Percentiles rank a stretch among this genome's conserved stretches.
phyloP scores from a whole-genome alignment of 345 rosid species.

The Hypericum perforatum region DNA sequence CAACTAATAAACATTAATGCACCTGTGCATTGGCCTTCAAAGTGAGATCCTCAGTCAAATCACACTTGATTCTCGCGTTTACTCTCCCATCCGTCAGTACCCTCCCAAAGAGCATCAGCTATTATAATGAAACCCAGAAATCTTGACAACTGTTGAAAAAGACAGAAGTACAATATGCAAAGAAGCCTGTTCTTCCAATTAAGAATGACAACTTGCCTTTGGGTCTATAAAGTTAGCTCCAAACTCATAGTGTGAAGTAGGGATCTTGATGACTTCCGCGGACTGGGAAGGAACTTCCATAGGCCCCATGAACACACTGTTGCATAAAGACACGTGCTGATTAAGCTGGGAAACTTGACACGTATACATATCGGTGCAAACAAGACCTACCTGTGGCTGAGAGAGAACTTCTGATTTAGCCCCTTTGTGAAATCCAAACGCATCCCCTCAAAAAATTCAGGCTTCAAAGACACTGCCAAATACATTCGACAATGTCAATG shows the following conservation, averaged over 20 bases:
- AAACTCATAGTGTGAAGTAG: conserved; percentile 85
- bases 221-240: conserved; percentile 88
- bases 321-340: background rate
- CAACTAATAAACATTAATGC: background rate
- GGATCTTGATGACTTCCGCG: conserved; percentile 73
- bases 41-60: conserved; percentile 61
- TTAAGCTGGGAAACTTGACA: too few relatives aligned
- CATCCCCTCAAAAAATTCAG: conserved; percentile 87
- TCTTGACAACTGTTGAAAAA: too few relatives aligned
- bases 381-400: conserved; percentile 67
- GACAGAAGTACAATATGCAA: too few relatives aligned
- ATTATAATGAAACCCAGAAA: background rate
- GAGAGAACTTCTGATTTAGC: conserved; percentile 73
- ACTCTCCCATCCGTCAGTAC: conserved; percentile 83
- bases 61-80: conserved; percentile 81
- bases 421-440: conserved; percentile 92
- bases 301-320: conserved; percentile 88
- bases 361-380: too few relatives aligned
- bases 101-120: conserved; percentile 94
- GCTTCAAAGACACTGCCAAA: conserved; percentile 83
- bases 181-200: too few relatives aligned
- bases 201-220: conserved; percentile 27
- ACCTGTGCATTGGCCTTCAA: conserved; percentile 92
- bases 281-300: conserved; percentile 87
- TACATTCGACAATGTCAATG: background rate